Percentiles rank a stretch among this genome's conserved stretches.
These are phyloP conservation scores for Phoma herbarum DNA, from an alignment of 2,329 filamentous ascomycete species.

Conservation along the genomic window DNA sequence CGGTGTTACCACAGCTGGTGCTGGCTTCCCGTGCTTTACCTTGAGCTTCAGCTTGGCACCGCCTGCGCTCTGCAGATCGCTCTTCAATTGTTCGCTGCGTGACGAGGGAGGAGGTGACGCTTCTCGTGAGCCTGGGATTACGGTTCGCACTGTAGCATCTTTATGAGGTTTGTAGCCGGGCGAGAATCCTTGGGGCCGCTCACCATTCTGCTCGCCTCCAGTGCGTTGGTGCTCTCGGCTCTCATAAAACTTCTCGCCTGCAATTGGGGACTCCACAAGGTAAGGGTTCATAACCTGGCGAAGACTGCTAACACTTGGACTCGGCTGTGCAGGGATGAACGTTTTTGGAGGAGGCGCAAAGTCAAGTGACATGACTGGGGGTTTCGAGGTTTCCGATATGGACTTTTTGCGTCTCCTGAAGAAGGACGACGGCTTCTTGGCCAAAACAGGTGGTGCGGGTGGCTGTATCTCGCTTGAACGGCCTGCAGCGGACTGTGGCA, in stretches of 20 bases:
- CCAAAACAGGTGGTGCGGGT: constrained; percentile 58
- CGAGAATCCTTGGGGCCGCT: constrained; percentile 70
- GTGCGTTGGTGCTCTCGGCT: constrained; percentile 39
- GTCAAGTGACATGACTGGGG: constrained; percentile 64
- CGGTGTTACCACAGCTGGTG: constrained; percentile 28
- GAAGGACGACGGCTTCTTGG: constrained; percentile 94
- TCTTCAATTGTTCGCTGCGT: constrained; percentile 41
- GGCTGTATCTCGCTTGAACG: constrained; percentile 35
- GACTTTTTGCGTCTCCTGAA: constrained; percentile 95
- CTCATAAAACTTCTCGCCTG: constrained; percentile 38
- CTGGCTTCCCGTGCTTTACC: constrained; percentile 45
- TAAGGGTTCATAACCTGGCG: constrained; percentile 89
- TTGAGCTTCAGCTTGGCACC: constrained; percentile 54
- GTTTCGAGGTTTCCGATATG: constrained; percentile 70
- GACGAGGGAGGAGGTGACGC: constrained; percentile 33
- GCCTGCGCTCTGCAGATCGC: constrained; percentile 32
- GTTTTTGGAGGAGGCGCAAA: constrained; percentile 45
- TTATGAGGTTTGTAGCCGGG: constrained; percentile 77
- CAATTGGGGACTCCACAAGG: constrained; percentile 55
- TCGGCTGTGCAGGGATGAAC: constrained; percentile 48
- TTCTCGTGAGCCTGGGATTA: constrained; percentile 59
- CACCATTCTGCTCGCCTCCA: constrained; percentile 42
- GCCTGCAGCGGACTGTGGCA: constrained; percentile 39
- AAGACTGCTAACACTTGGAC: constrained; percentile 75
- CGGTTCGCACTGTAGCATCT: constrained; percentile 74